Base-by-base conservation (phyloP, 2,329 filamentous ascomycete species). In the Endocalyx cinctus region DNA sequence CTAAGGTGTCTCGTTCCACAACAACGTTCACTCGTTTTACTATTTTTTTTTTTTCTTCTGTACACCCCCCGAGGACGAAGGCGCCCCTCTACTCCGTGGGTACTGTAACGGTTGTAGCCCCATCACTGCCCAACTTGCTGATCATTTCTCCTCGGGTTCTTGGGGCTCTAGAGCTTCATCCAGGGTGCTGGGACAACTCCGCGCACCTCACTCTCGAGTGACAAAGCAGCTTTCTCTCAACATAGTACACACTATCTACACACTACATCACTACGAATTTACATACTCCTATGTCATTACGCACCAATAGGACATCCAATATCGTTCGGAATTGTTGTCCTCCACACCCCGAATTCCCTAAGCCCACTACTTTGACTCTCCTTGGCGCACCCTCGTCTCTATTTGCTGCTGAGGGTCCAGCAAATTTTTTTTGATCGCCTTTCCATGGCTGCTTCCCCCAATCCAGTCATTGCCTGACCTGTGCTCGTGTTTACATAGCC, bases 81-180 rank as follows among this genome's bases (percentile, higher is more conserved):
- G n/a, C n/a, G n/a, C n/a, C n/a, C n/a, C n/a, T n/a, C n/a, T n/a
- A n/a, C n/a, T n/a, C n/a, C n/a, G n/a, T n/a, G n/a, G n/a, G n/a
- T n/a, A n/a, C n/a, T n/a, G n/a, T n/a, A n/a, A n/a, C n/a, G n/a
- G n/a, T n/a, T n/a, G n/a, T n/a, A n/a, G n/a, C n/a, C n/a, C 42
- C 44, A 39, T 58, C 48, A 53, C 54, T 58, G 55, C 57, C 57
- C 56, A 60, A 60, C 57, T n/a, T 50, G 57, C 55, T 54, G 57
- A 59, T 60, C 48, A 41, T 48, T 44, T 48, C 37, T 38, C 34
- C 29, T 45, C 46, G 33, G 25, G 33, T 26, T 19, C 29, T n/a
- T 29, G 33, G 27, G 34, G 35, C 41, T 38, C 35, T 43, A 41
- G 35, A 47, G 46, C 44, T 48, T 13, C 27, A 45, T 39, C 50